Evolutionary conservation across 78 protist species (phyloP).

Genomic region (slime mould (Dictyostelium discoideum)): DNA sequence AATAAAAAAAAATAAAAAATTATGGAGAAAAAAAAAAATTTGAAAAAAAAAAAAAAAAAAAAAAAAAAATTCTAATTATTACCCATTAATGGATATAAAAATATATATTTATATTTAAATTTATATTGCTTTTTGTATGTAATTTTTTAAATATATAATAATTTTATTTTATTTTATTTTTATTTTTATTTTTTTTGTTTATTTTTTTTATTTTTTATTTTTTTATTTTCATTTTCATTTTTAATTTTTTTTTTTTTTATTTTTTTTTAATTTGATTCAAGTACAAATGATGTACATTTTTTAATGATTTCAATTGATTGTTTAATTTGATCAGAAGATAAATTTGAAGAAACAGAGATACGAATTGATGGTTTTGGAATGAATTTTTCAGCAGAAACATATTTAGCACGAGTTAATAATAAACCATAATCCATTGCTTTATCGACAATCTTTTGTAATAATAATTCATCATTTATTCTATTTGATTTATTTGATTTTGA

Average conservation of each 20-base stretch:
- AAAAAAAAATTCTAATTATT: too few relatives aligned
- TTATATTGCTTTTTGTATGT: too few relatives aligned
- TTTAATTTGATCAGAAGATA: conserved; percentile 20
- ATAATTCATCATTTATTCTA: conserved; percentile 33
- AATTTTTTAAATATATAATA: too few relatives aligned
- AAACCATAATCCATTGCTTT: conserved; percentile 34
- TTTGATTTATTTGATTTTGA: not conserved
- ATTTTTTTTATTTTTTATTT: not conserved
- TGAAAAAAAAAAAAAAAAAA: not conserved
- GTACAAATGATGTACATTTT: not conserved
- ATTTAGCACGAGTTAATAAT: conserved; percentile 74
- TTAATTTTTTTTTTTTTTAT: too few relatives aligned
- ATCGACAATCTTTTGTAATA: conserved; percentile 42
- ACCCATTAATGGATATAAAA: too few relatives aligned
- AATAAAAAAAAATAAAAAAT: too few relatives aligned
- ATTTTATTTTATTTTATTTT: too few relatives aligned
- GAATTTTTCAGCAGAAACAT: conserved; percentile 66
- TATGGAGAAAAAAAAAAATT: not conserved
- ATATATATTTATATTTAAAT: too few relatives aligned
- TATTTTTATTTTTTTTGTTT: not conserved
- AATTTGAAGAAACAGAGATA: conserved; percentile 30
- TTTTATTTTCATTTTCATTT: not conserved
- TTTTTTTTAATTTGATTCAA: not conserved
- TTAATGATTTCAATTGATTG: conserved; percentile 11
- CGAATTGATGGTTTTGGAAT: conserved; percentile 80